Evolutionary conservation across 1,284 basidiomycete species (phyloP), one percentile per base, ranked within the genome.

Genomic region (Exsudoporus floridanus): DNA sequence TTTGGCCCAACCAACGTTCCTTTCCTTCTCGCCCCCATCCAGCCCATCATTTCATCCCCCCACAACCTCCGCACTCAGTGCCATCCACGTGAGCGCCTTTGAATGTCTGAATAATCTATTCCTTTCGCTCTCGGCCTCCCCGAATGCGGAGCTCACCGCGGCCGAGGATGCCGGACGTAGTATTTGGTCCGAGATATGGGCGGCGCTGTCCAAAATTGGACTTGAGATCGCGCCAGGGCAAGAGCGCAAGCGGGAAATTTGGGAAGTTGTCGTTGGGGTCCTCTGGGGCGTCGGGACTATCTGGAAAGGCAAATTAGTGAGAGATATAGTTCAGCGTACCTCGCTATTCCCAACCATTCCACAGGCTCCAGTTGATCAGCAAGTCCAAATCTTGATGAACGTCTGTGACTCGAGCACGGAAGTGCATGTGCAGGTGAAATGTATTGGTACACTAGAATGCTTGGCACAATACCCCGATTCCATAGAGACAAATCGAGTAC

Each of bases 81-180:
- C 86, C 1, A 82, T 96, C 41, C 93, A 96, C 66, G 77, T 92
- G 46, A 79, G 86, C 55, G 91, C 93, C 7, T 77, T 95, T 45
- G 93, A 96, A 70, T 94, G 92, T 60, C 79, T 97, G 51, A 95
- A 93, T 68, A 97, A 98, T 70, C 78, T 94, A 14, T 88, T 95
- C 62, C 77, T 96, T 45, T 87, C 91, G 2, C 77, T 91, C 21
- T 78, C 85, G 5, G 69, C 79, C 0, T 70, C 73, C 4, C 72
- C 74, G 10, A 76, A 70, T 50, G 57, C 73, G 25, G 69, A 66
- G 18, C 66, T 79, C 7, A 59, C 72, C 7, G 69, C 70, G 6
- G 81, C 86, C 53, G 69, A 72, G 9, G 76, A 77, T 18, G 74
- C 71, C 2, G 86, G 84, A 8, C 63, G 63, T 23, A 70, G 67